Percentiles rank a stretch among this genome's conserved stretches.
Evolutionary conservation across 2,329 filamentous ascomycete genomes (phyloP).

Genomic region (Akanthomyces lecanii): DNA sequence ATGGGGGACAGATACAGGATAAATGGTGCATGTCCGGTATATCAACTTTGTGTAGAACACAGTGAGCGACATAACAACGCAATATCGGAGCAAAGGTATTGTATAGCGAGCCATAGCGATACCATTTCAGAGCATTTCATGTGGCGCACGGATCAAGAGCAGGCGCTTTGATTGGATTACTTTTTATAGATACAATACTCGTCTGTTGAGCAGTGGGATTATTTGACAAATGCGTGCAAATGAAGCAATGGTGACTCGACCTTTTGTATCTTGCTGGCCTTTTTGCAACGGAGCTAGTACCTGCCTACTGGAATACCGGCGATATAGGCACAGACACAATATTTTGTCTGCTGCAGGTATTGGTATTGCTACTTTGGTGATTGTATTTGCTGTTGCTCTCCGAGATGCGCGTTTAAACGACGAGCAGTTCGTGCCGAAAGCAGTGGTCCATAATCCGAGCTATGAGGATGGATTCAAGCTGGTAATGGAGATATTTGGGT

Average conservation of each 20-base stretch:
- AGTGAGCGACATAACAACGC: not conserved
- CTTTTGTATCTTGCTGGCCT: not conserved
- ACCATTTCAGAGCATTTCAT: not conserved
- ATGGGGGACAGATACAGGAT: not conserved
- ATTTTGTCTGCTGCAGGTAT: conserved; percentile 38
- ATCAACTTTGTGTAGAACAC: not conserved
- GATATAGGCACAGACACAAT: conserved; percentile 43
- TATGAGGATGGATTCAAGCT: not conserved
- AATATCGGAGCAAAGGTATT: not conserved
- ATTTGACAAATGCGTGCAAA: not conserved
- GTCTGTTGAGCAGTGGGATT: not conserved
- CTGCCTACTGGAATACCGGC: too few relatives aligned
- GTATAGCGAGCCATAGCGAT: not conserved
- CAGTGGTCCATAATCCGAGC: not conserved
- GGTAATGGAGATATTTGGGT: not conserved
- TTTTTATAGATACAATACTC: not conserved
- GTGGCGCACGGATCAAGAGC: not conserved
- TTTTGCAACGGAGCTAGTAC: too few relatives aligned
- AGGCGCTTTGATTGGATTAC: not conserved
- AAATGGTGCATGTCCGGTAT: not conserved
- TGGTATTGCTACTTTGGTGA: conserved; percentile 44
- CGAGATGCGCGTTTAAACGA: conserved; percentile 44
- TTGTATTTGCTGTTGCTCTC: conserved; percentile 38
- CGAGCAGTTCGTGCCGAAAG: conserved; percentile 28
- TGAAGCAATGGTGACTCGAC: not conserved